Conservation (phyloP, 257 asterid species). For the Hygrophila difformis region DNA sequence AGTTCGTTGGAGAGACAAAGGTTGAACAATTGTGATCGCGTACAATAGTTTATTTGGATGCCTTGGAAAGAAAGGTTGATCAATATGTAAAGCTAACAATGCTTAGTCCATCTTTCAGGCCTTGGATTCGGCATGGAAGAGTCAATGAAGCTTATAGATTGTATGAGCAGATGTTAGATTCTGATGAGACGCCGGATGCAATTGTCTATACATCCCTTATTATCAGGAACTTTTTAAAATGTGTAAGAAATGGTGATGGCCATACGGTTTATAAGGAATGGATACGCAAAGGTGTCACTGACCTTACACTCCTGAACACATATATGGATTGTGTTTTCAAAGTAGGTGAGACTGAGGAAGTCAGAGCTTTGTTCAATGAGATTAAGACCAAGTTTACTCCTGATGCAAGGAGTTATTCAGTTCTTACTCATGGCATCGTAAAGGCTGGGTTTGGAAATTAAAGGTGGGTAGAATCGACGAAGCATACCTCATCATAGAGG, state of each 20-base stretch:
- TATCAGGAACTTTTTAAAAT: constrained; percentile 73
- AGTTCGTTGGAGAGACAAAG: constrained; percentile 83
- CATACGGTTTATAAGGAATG: constrained; percentile 89
- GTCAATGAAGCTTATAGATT: constrained; percentile 76
- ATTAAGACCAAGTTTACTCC: constrained; percentile 58
- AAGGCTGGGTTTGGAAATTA: constrained; percentile 87
- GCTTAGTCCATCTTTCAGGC: constrained; percentile 62
- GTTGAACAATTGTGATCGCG: constrained; percentile 75
- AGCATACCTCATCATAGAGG: constrained; percentile 89
- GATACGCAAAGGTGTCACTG: constrained; percentile 47
- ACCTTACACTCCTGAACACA: constrained; percentile 72
- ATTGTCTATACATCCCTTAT: constrained; percentile 79
- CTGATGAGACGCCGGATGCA: constrained; percentile 44
- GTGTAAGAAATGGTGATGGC: constrained; percentile 79
- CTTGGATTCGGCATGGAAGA: constrained; percentile 81
- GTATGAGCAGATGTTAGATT: constrained; percentile 83
- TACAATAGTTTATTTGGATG: constrained; percentile 81
- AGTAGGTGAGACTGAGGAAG: constrained; percentile 77
- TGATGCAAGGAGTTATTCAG: constrained; percentile 80
- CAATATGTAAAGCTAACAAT: constrained; percentile 84
- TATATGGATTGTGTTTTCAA: constrained; percentile 86
- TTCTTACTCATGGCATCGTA: constrained; percentile 78
- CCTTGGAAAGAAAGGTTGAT: constrained; percentile 77
- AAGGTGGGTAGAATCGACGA: constrained; percentile 94
- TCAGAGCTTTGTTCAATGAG: constrained; percentile 73